phyloP scores from a whole-genome alignment of 1,284 basidiomycete species.

The Fomitopsis palustris region DNA sequence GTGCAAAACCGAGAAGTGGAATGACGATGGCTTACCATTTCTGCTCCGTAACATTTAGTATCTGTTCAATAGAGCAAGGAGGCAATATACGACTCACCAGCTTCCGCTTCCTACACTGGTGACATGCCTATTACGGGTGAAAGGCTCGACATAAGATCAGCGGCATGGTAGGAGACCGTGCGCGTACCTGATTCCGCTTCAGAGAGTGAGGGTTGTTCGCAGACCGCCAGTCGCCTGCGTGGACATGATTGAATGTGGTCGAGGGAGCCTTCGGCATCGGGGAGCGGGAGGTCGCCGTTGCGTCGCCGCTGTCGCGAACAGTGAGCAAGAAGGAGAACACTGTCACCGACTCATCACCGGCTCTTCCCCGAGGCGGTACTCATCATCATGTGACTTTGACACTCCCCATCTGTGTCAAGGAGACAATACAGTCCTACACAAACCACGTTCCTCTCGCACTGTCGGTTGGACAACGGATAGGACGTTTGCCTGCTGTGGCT shows the following conservation, averaged over 20 bases:
- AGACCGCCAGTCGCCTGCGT: conserved; percentile 6
- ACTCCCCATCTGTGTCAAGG: no score
- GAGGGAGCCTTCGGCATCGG: conserved; percentile 10
- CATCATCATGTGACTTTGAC: neutral
- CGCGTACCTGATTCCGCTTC: conserved; percentile 20
- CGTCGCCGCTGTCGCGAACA: neutral
- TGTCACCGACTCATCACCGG: conserved; percentile 4
- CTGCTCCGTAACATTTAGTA: conserved; percentile 9
- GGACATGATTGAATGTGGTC: conserved; percentile 4
- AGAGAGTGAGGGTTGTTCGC: conserved; percentile 15
- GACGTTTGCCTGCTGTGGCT: no score
- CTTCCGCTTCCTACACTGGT: conserved; percentile 68
- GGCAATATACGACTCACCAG: conserved; percentile 45
- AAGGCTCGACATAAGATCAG: neutral
- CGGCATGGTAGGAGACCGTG: neutral
- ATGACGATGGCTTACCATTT: conserved; percentile 29
- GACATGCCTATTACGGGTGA: conserved; percentile 26
- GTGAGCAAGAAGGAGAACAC: neutral
- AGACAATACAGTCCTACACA: no score
- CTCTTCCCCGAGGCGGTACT: conserved; percentile 2
- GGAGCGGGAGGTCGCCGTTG: neutral
- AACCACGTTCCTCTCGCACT: no score
- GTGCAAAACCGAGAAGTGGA: neutral
- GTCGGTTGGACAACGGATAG: no score
- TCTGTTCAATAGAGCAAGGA: neutral